Evolutionary conservation across 768 basidiomycete genomes (phyloP).

Genomic region (Pleurotus ostreatus): DNA sequence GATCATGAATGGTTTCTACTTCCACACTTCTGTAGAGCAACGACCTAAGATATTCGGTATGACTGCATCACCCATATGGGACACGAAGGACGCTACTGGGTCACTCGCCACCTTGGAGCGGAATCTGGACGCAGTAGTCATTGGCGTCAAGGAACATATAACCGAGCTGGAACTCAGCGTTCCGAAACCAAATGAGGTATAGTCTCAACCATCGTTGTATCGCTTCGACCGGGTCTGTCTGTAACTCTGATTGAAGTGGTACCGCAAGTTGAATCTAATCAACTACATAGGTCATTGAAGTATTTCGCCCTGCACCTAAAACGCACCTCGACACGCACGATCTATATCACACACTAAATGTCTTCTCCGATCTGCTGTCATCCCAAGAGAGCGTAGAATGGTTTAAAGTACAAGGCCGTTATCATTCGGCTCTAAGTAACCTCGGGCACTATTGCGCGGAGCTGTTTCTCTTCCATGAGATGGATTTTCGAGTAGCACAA

Average conservation of each 20-base stretch:
- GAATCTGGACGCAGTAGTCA: constrained; percentile 70
- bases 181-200: constrained; percentile 64
- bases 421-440: constrained; percentile 54
- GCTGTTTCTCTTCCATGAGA: constrained; percentile 60
- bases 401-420: constrained; percentile 58
- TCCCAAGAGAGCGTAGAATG: constrained; percentile 52
- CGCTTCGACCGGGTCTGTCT: neutral
- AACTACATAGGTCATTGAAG: constrained; percentile 45
- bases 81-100: constrained; percentile 59
- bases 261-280: constrained; percentile 5
- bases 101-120: constrained; percentile 63
- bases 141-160: constrained; percentile 67
- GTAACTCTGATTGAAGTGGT: neutral
- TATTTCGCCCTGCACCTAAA: constrained; percentile 49
- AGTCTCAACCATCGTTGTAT: constrained; percentile 11
- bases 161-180: constrained; percentile 61
- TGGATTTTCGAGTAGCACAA: constrained; percentile 45
- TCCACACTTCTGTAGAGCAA: constrained; percentile 25
- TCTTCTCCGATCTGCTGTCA: constrained; percentile 41
- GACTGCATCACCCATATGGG: constrained; percentile 90
- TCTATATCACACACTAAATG: constrained; percentile 35
- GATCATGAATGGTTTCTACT: constrained; percentile 60
- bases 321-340: constrained; percentile 49
- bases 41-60: constrained; percentile 91
- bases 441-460: constrained; percentile 77